Evolutionary conservation across 75 land plant species (phyloP), one percentile per base, ranked within the genome.

Genomic region (Selaginella moellendorffii): DNA sequence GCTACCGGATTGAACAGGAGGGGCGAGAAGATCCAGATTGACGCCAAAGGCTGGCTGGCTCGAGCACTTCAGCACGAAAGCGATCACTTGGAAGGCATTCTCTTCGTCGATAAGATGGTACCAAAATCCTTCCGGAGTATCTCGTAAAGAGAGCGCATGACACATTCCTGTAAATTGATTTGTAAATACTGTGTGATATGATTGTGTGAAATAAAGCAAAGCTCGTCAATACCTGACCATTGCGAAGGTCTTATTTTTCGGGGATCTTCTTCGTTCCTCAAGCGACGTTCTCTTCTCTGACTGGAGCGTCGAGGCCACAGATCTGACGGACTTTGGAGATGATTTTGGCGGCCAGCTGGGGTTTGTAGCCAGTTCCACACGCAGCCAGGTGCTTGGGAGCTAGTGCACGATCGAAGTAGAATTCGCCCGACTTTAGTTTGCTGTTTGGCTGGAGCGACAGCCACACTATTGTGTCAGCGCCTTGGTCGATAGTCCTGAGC

Each of bases 1-100:
- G 96, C 88, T 14, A 67, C 81, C n/a, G 97, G 97, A 25, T 73
- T 79, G 0, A 84, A 74, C 27, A 80, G 97, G 23, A 67, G 81
- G 66, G 97, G 97, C 18, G 70, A 68, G 51, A 85, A 93, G 1
- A 76, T 92, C 53, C 76, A 77, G 54, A 70, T 88, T 12, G 65
- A 83, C 63, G 97, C 97, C 31, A 71, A 54, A 28, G 97, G 97
- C 12, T 88, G 95, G 97, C 81, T 84, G 70, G 97, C 97, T 10
- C 88, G 97, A 0, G 85, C 88, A 28, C 69, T 92, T 12, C 97
- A 92, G 70, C 97, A 92, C 64, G 97, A 92, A 54, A 88, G 86
- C 69, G 97, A 92, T 77, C 97, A 92, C 77, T 61, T 92, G 64
- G 79, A 79, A 62, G 97, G 97, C 20, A 70, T 77, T 12, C 65